Base-by-base conservation (phyloP, 2,329 filamentous ascomycete species). In the Huntiella abstrusa region DNA sequence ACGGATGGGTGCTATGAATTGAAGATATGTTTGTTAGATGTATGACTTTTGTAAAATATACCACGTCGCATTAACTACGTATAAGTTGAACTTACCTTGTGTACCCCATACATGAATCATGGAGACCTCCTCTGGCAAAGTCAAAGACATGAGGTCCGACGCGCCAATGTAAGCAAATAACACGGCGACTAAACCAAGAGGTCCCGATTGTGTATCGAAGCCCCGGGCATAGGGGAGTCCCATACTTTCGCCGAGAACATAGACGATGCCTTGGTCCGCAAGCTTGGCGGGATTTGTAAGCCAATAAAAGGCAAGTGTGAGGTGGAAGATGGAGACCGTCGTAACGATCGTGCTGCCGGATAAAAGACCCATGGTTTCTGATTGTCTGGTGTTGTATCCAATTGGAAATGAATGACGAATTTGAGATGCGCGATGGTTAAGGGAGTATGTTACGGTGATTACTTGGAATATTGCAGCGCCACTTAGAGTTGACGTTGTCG, bases 231-330 rank as follows among this genome's bases (percentile, higher is more conserved):
- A 64, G 3, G 80, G 77, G 59, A 94, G 72, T 54, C 79, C 75
- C 76, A 92, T 83, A 45, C 83, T 76, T 61, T 92, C 81, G 46
- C 85, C 85, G 19, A 94, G 64, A 28, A 94, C 71, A 54, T 76
- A 83, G 41, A 94, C 83, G 16, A 93, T 61, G 45, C 80, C 77
- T 56, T 92, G 84, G 57, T 88, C 80, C 42, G 82, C 76, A 55
- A 95, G 69, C 38, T 73, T 69, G 51, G 66, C 64, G 4, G 87
- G 87, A 49, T 71, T 77, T 37, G 75, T 80, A 55, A 92, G 69
- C 64, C 95, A 80, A 66, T 91, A 84, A 62, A 80, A 86, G 55
- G 79, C 85, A 42, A 91, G 67, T 4, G 83, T 83, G 53, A 94
- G 62, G 64, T 94, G 83, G 66, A 91, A 85, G 58, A 93, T 72